Evolutionary conservation across 2,329 filamentous ascomycete species (phyloP).

Genomic region (Camptophora hylomeconis): DNA sequence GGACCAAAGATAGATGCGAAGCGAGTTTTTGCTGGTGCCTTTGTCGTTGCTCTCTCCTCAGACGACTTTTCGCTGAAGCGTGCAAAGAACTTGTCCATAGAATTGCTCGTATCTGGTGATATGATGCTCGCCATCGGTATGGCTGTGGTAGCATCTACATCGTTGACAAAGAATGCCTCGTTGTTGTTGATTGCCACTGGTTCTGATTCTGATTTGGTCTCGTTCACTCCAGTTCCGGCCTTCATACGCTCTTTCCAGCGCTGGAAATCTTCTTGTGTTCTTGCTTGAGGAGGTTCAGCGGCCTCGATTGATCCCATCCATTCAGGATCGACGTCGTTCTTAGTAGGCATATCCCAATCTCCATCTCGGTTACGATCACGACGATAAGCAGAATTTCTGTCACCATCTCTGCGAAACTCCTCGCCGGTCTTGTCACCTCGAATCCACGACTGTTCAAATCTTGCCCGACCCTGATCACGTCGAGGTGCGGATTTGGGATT

Average conservation of each 20-base stretch:
- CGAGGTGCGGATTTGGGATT: constrained; percentile 5
- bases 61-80: constrained; percentile 13
- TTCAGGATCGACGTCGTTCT: constrained; percentile 68
- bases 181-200: constrained; percentile 30
- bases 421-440: constrained; percentile 40
- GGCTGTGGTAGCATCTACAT: no score
- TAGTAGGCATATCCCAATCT: constrained; percentile 40
- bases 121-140: constrained; percentile 15
- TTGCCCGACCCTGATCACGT: constrained; percentile 29
- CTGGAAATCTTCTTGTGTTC: constrained; percentile 84
- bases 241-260: constrained; percentile 92
- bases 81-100: constrained; percentile 19
- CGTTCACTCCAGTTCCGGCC: constrained; percentile 31
- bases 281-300: constrained; percentile 50
- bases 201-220: constrained; percentile 15
- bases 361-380: constrained; percentile 35
- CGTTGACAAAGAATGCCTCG: no score
- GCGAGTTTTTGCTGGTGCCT: constrained; percentile 58
- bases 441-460: constrained; percentile 63
- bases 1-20: constrained; percentile 69
- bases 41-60: constrained; percentile 36
- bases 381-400: constrained; percentile 55
- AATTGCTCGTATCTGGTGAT: constrained; percentile 12
- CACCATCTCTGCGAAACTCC: constrained; percentile 25
- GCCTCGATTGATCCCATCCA: constrained; percentile 54